Evolutionary conservation across 768 basidiomycete species (phyloP).

Genomic region (Leccinum variicolor): DNA sequence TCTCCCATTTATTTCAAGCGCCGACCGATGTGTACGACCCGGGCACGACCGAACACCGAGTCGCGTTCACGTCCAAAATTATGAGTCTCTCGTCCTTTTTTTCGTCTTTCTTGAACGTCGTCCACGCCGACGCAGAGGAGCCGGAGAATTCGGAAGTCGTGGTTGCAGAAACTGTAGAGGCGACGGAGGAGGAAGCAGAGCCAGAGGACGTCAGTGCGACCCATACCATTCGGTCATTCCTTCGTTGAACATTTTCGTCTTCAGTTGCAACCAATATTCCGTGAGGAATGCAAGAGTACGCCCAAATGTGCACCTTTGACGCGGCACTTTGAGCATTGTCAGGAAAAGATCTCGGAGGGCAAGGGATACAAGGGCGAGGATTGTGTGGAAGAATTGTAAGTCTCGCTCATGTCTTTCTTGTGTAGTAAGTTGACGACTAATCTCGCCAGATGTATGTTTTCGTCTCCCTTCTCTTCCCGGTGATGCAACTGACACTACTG

Average conservation of each 20-base stretch:
- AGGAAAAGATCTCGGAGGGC: conserved; percentile 81
- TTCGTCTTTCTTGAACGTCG: conserved; percentile 39
- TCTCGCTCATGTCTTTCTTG: conserved; percentile 12
- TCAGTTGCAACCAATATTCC: conserved; percentile 66
- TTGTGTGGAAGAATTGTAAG: conserved; percentile 87
- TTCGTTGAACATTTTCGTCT: background rate
- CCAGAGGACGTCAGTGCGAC: conserved; percentile 74
- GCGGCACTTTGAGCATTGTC: conserved; percentile 88
- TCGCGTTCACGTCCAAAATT: conserved; percentile 4
- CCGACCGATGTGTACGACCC: conserved; percentile 18
- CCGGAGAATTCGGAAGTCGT: conserved; percentile 24
- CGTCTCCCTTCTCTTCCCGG: background rate
- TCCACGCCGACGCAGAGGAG: conserved; percentile 41
- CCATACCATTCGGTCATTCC: background rate
- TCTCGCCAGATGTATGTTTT: conserved; percentile 24
- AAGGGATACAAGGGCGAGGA: conserved; percentile 89
- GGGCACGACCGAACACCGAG: conserved; percentile 7
- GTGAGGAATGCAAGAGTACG: conserved; percentile 71
- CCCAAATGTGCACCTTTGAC: conserved; percentile 63
- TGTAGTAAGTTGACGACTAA: conserved; percentile 1
- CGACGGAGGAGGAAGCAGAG: conserved; percentile 53
- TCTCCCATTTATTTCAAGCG: conserved; percentile 8
- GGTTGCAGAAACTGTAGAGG: conserved; percentile 41
- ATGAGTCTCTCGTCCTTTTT: conserved; percentile 46
- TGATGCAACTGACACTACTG: conserved; percentile 8